Conservation (phyloP, 1,284 basidiomycete genomes). For the Heterobasidion irregulare region DNA sequence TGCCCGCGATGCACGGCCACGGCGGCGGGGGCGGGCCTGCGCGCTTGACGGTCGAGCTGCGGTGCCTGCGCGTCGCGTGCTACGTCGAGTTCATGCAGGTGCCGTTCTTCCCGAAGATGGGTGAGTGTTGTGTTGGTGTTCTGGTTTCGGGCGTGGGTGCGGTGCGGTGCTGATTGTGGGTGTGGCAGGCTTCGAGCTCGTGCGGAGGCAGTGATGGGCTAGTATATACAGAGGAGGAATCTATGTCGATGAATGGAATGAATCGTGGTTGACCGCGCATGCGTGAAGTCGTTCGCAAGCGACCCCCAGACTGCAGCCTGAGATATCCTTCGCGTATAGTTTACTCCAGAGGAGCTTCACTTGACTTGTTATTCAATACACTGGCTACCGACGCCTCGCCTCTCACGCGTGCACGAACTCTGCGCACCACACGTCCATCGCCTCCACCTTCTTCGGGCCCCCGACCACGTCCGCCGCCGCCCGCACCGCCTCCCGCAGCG, state of each 20-base stretch:
- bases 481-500: slow-evolving; percentile 19
- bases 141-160: neutral
- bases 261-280: no score
- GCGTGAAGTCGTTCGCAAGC: no score
- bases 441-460: slow-evolving; percentile 13
- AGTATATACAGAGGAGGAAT: no score
- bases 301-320: no score
- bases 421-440: slow-evolving; percentile 27
- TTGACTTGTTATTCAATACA: no score
- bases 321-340: no score
- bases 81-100: neutral
- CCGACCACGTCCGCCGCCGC: slow-evolving; percentile 9
- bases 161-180: neutral
- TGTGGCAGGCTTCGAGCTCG: neutral
- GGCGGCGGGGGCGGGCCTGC: no score
- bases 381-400: no score
- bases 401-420: slow-evolving; percentile 2
- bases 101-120: neutral
- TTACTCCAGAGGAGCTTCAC: no score
- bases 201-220: neutral
- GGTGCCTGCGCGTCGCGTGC: neutral
- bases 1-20: no score
- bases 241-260: no score
- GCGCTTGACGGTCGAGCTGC: neutral
- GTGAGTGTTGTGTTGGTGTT: neutral